Evolutionary conservation across 2,329 filamentous ascomycete species (phyloP), one percentile per base, ranked within the genome.

Genomic region (Periconia sp.): DNA sequence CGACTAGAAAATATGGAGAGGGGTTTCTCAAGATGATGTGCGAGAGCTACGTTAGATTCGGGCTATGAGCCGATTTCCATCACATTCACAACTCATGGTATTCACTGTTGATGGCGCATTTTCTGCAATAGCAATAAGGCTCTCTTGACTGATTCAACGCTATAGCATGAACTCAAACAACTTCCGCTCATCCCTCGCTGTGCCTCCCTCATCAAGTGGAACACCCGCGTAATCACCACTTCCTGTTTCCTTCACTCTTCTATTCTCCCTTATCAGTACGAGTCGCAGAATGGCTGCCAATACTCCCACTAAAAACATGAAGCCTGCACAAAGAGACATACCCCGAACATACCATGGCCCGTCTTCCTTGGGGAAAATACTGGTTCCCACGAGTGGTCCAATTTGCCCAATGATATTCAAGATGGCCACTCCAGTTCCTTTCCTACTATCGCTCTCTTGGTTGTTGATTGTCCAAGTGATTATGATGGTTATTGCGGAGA

Each of bases 381-480:
- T 72, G n/a, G 76, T 78, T 0, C 79, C 79, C 0, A 81, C 55
- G 8, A 82, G 70, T 2, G 89, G 89, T 0, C 89, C 89, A 51
- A 85, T 86, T 71, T 95, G 89, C 1, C 89, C 92, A 11, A 96
- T 78, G 24, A 90, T 61, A 68, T 96, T 92, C 61, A 96, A 69
- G 22, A 96, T 77, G 1, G 87, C 89, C 59, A 95, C 88, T 1
- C 87, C 89, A 1, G 83, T 83, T 0, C 89, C 89, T 54, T 88
- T 87, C 5, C 83, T 81, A 37, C 81, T 82, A 48, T 85, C 82
- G 10, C 77, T 83, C 39, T 80, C 73, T 63, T 94, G 88, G 68
- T 95, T 96, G 64, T 95, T 95, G 61, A 96, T 82, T 24, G 82
- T 89, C 91, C 91, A 96, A 2, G 89, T 87, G 43, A 96, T 88